Evolutionary conservation across 768 basidiomycete genomes (phyloP).

Genomic region (Macrocybe gigantea): DNA sequence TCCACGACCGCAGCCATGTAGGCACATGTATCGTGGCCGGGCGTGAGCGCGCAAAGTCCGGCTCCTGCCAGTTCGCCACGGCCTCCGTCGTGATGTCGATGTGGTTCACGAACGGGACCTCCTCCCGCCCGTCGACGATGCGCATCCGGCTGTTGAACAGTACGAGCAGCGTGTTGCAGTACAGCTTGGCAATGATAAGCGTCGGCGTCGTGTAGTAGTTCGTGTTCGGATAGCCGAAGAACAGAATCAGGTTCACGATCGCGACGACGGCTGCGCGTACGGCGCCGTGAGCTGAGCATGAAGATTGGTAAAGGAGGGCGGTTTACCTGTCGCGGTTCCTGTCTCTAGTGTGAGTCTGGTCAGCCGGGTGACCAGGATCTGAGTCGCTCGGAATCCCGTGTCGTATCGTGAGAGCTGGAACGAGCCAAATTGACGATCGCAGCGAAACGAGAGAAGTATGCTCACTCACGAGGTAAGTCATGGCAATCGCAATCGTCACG

Average conservation of each 20-base stretch:
- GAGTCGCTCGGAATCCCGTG: constrained; percentile 17
- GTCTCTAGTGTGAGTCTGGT: constrained; percentile 22
- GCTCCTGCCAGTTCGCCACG: neutral
- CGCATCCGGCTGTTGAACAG: constrained; percentile 22
- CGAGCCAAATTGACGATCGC: neutral
- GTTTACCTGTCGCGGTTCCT: constrained; percentile 19
- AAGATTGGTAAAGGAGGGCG: neutral
- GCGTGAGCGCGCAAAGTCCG: too few relatives aligned
- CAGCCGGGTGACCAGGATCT: constrained; percentile 15
- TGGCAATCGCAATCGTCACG: constrained; percentile 18
- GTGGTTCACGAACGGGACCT: neutral
- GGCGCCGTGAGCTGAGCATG: neutral
- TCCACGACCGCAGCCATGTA: too few relatives aligned
- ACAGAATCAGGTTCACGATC: constrained; percentile 17
- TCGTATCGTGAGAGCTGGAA: constrained; percentile 14
- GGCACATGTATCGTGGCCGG: too few relatives aligned
- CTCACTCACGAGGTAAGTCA: constrained; percentile 20
- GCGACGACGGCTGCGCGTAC: constrained; percentile 17
- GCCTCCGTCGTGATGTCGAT: neutral
- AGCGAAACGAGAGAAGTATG: neutral
- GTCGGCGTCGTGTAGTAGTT: constrained; percentile 19
- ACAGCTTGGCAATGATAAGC: constrained; percentile 20
- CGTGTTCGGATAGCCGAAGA: constrained; percentile 18
- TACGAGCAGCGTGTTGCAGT: constrained; percentile 23
- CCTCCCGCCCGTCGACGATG: constrained; percentile 16